phyloP scores from a whole-genome alignment of 805 yeast genomes.

The Deakozyma indianensis region DNA sequence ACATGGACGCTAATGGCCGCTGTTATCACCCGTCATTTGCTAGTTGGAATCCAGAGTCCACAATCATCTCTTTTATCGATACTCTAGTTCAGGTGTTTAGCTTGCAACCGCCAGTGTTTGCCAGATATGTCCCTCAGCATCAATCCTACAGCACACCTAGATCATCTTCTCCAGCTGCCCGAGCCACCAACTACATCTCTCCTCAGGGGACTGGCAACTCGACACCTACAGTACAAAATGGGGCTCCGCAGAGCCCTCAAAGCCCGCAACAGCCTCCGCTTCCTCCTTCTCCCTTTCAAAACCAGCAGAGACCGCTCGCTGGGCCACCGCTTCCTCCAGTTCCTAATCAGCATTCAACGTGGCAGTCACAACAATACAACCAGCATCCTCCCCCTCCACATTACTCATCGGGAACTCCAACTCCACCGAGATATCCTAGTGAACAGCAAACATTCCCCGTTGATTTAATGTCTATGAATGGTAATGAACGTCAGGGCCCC shows the following conservation, averaged over 20 bases:
- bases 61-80: conserved; percentile 21
- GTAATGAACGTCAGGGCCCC: conserved; percentile 4
- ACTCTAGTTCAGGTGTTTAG: conserved; percentile 25
- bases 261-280: conserved; percentile 2
- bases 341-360: conserved; percentile 1
- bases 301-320: neutral
- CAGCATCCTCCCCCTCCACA: neutral
- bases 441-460: neutral
- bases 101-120: conserved; percentile 32
- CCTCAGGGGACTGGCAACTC: neutral
- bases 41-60: conserved; percentile 32
- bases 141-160: neutral
- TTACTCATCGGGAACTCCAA: neutral
- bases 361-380: neutral
- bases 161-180: neutral
- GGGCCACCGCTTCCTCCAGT: conserved; percentile 5
- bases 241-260: conserved; percentile 4
- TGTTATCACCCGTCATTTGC: conserved; percentile 55
- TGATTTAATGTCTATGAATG: neutral
- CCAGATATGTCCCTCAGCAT: conserved; percentile 14
- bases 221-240: conserved; percentile 4
- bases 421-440: neutral
- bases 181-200: neutral
- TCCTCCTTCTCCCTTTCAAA: conserved; percentile 1
- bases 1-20: conserved; percentile 56